Conservation (phyloP, 768 basidiomycete genomes). For the Suillus americanus region DNA sequence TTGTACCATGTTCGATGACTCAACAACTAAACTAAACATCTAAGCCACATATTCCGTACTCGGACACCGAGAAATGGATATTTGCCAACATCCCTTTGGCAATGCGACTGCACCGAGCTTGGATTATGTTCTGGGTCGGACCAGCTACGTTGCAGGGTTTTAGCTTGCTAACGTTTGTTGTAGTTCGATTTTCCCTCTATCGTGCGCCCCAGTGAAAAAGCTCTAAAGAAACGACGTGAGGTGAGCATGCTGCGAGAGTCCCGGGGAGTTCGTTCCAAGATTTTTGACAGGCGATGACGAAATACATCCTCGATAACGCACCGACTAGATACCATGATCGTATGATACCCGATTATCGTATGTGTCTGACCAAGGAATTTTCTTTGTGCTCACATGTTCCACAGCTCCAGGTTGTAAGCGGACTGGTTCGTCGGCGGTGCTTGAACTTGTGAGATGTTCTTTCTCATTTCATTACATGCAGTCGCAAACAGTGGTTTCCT, state of each 20-base stretch:
- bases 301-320: conserved; percentile 46
- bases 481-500: no score
- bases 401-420: conserved; percentile 36
- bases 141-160: neutral
- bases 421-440: conserved; percentile 16
- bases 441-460: no score
- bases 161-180: neutral
- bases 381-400: neutral
- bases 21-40: conserved; percentile 31
- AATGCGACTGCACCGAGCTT: conserved; percentile 51
- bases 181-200: conserved; percentile 21
- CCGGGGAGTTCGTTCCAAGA: conserved; percentile 14
- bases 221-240: conserved; percentile 12
- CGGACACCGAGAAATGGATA: conserved; percentile 44
- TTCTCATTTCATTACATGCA: no score
- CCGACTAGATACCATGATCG: conserved; percentile 47
- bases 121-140: conserved; percentile 48
- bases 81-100: conserved; percentile 53
- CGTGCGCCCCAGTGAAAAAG: conserved; percentile 7
- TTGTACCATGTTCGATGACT: neutral
- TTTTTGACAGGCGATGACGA: neutral
- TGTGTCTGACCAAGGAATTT: conserved; percentile 16
- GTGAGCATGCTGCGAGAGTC: neutral
- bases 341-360: conserved; percentile 55
- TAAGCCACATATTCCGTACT: conserved; percentile 37